Evolutionary conservation across 768 basidiomycete species (phyloP).

Genomic region (Suillus spraguei): DNA sequence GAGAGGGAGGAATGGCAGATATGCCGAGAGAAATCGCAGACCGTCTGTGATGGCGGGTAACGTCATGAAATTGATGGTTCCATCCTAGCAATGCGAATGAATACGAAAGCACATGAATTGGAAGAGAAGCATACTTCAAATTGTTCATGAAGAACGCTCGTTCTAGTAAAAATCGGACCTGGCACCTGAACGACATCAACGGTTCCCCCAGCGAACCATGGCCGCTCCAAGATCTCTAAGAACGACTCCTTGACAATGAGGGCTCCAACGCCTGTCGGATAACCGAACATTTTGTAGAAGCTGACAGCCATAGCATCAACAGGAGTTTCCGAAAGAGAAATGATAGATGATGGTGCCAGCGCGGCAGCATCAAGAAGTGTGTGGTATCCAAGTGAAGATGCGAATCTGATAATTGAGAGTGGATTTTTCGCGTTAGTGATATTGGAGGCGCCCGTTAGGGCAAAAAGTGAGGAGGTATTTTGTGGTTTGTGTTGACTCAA

Average conservation of each 20-base stretch:
- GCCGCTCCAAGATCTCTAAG: constrained; percentile 58
- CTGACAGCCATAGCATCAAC: constrained; percentile 84
- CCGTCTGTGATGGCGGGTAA: constrained; percentile 81
- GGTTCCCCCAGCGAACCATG: constrained; percentile 86
- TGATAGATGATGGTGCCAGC: constrained; percentile 68
- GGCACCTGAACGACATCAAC: constrained; percentile 86
- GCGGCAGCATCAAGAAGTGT: constrained; percentile 85
- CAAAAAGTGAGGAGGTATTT: constrained; percentile 62
- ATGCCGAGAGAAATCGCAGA: constrained; percentile 73
- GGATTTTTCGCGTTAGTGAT: constrained; percentile 76
- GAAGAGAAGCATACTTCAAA: constrained; percentile 61
- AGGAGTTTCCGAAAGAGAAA: constrained; percentile 65
- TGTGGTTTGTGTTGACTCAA: constrained; percentile 53
- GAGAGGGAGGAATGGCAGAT: constrained; percentile 77
- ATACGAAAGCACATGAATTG: constrained; percentile 2
- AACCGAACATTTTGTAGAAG: constrained; percentile 92
- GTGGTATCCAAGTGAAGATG: constrained; percentile 67
- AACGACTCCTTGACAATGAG: constrained; percentile 75
- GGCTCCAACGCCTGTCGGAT: constrained; percentile 83
- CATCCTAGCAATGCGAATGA: constrained; percentile 54
- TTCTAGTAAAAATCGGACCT: constrained; percentile 64
- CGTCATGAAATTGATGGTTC: constrained; percentile 81
- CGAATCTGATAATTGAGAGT: constrained; percentile 64
- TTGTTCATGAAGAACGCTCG: constrained; percentile 62
- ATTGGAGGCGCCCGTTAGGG: constrained; percentile 81